A percentile compares a stretch with the other conserved stretches of the same genome.
These are phyloP conservation scores for Tricholoma flavovirens DNA, from an alignment of 768 basidiomycete species.

Conservation along the genomic window DNA sequence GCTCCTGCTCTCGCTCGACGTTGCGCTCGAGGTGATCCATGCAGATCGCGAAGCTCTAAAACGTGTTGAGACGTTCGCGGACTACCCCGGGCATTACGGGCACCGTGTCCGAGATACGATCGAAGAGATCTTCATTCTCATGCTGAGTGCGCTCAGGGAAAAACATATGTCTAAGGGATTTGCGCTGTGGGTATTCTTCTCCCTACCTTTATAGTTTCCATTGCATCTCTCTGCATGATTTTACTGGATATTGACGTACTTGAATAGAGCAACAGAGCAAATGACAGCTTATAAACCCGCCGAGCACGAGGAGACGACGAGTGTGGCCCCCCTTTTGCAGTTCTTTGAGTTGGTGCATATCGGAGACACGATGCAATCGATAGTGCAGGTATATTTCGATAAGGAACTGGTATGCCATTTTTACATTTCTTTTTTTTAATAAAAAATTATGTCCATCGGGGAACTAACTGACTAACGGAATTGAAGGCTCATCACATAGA, in stretches of 20 bases:
- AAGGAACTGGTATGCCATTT: conserved; percentile 70
- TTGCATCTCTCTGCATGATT: not conserved
- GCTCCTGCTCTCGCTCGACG: conserved; percentile 85
- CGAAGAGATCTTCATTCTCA: conserved; percentile 86
- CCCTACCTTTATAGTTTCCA: conserved; percentile 13
- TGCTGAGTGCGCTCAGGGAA: conserved; percentile 72
- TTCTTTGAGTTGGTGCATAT: conserved; percentile 98
- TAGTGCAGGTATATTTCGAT: conserved; percentile 98
- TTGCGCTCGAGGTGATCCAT: conserved; percentile 88
- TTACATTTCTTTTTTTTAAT: conserved; percentile 1
- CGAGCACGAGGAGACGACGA: conserved; percentile 74
- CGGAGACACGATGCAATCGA: conserved; percentile 95
- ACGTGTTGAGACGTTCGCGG: conserved; percentile 83
- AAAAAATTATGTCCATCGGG: not conserved
- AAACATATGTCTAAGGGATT: conserved; percentile 82
- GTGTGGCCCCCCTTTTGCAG: conserved; percentile 89
- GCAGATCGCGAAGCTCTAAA: conserved; percentile 88
- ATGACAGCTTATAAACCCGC: conserved; percentile 90
- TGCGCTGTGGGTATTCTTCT: conserved; percentile 43
- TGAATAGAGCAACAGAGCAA: conserved; percentile 71
- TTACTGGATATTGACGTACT: not conserved
- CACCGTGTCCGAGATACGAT: conserved; percentile 86
- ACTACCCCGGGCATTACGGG: conserved; percentile 85
- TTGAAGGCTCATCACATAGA: conserved; percentile 83
- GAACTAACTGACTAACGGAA: not conserved